These are phyloP conservation scores for Juncus effusus DNA, from an alignment of 176 grass and related monocot species.

Conservation along the genomic window DNA sequence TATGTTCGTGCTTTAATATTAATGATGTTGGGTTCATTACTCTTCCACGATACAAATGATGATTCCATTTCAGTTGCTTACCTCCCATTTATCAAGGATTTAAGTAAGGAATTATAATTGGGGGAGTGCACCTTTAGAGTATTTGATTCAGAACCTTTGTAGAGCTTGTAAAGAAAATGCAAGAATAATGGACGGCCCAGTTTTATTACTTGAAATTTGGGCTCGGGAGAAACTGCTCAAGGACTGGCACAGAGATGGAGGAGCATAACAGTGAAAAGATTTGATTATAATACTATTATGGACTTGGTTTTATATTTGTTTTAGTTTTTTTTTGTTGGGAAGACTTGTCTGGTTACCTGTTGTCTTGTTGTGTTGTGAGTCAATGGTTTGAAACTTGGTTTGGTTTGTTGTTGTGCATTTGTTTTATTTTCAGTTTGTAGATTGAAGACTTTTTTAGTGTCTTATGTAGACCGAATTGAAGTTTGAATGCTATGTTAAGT, in stretches of 20 bases:
- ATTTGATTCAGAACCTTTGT: slow-evolving; percentile 17
- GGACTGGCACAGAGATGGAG: slow-evolving; percentile 5
- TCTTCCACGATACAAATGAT: slow-evolving; percentile 8
- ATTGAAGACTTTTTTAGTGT: too few relatives aligned
- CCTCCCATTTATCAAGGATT: slow-evolving; percentile 18
- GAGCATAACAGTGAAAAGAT: not conserved
- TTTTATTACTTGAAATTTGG: slow-evolving; percentile 19
- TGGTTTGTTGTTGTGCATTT: too few relatives aligned
- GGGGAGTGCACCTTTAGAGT: not conserved
- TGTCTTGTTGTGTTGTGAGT: not conserved
- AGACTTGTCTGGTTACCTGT: not conserved
- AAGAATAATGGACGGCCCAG: slow-evolving; percentile 2
- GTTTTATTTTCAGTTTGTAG: not conserved
- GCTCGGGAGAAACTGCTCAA: slow-evolving; percentile 6
- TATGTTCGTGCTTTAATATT: slow-evolving; percentile 20
- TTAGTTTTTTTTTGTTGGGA: not conserved
- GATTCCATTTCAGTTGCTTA: slow-evolving; percentile 19
- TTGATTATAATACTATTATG: not conserved
- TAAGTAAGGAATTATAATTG: slow-evolving; percentile 20
- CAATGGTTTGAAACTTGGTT: not conserved
- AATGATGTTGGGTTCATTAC: slow-evolving; percentile 16
- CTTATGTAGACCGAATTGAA: too few relatives aligned
- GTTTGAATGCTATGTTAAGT: too few relatives aligned
- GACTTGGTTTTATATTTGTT: not conserved
- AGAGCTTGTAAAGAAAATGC: slow-evolving; percentile 17